These are phyloP conservation scores for Penicillium sp. DNA, from an alignment of 2,329 filamentous ascomycete species.

Conservation along the genomic window DNA sequence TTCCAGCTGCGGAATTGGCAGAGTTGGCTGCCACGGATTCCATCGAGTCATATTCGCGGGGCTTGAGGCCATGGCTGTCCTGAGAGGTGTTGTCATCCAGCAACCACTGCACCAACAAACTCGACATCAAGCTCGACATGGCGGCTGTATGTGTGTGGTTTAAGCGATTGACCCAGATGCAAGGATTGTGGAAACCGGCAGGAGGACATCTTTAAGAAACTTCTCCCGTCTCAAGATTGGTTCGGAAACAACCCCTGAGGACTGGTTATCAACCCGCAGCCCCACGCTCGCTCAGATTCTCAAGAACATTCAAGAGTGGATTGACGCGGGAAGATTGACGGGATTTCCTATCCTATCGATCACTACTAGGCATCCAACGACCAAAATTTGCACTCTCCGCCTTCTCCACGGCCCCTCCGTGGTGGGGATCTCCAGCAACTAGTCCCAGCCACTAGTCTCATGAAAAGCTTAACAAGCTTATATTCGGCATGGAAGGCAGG, in stretches of 20 bases:
- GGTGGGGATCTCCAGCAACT: neutral
- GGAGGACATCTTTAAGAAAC: neutral
- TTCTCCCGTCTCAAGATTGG: neutral
- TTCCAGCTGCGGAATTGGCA: constrained; percentile 12
- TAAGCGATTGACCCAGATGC: neutral
- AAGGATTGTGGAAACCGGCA: neutral
- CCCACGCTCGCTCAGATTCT: neutral
- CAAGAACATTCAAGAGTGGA: neutral
- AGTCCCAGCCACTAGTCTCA: neutral
- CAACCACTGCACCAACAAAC: constrained; percentile 5
- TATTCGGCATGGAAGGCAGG: neutral
- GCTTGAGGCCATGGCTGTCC: neutral
- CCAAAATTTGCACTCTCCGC: neutral
- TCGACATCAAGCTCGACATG: constrained; percentile 11
- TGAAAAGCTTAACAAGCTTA: neutral
- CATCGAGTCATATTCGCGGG: constrained; percentile 6
- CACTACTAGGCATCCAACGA: neutral
- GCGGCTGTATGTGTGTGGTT: neutral
- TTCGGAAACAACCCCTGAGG: neutral
- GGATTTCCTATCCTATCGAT: neutral
- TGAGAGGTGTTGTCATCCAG: neutral
- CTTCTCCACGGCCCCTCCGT: constrained; percentile 3
- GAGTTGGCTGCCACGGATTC: constrained; percentile 13
- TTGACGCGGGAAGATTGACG: constrained; percentile 4
- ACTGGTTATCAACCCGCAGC: neutral